A percentile compares a stretch with the other conserved stretches of the same genome.
These are phyloP conservation scores for Yamadazyma sp. DNA, from an alignment of 1,139 yeast genomes.

Conservation along the genomic window DNA sequence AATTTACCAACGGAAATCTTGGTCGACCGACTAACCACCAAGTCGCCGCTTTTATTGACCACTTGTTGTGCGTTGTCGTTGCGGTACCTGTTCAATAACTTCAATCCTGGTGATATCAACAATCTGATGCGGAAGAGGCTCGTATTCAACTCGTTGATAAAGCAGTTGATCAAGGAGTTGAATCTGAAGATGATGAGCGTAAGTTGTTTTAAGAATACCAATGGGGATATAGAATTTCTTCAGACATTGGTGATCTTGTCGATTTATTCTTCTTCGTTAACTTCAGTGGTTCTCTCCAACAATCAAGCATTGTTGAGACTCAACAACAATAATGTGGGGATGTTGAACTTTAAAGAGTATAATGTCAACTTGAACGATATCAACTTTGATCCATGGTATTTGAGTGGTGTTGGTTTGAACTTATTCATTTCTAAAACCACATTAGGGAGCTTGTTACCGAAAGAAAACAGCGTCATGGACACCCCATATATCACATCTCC, in stretches of 20 bases:
- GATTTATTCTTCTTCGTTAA: conserved; percentile 58
- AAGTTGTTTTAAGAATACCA: conserved; percentile 14
- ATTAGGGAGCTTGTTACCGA: conserved; percentile 28
- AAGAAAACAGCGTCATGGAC: conserved; percentile 7
- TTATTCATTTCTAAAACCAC: conserved; percentile 52
- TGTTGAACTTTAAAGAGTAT: conserved; percentile 17
- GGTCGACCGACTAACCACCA: conserved; percentile 49
- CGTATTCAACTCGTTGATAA: conserved; percentile 25
- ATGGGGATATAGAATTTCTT: conserved; percentile 55
- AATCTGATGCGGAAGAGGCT: conserved; percentile 18
- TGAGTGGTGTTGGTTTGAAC: conserved; percentile 58
- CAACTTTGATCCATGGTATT: conserved; percentile 58
- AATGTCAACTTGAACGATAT: conserved; percentile 18
- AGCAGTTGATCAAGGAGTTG: conserved; percentile 42
- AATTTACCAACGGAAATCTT: conserved; percentile 49
- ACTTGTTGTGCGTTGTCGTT: conserved; percentile 64
- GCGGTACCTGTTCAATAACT: conserved; percentile 40
- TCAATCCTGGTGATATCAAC: conserved; percentile 24
- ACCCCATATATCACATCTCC: conserved; percentile 20
- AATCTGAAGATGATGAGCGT: conserved; percentile 36
- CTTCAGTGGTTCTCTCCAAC: conserved; percentile 39
- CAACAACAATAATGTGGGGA: conserved; percentile 11
- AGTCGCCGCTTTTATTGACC: conserved; percentile 64
- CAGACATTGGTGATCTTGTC: conserved; percentile 65
- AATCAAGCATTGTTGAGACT: conserved; percentile 11